phyloP scores from a whole-genome alignment of 2,329 filamentous ascomycete genomes.

The Leptodontidium sp. region DNA sequence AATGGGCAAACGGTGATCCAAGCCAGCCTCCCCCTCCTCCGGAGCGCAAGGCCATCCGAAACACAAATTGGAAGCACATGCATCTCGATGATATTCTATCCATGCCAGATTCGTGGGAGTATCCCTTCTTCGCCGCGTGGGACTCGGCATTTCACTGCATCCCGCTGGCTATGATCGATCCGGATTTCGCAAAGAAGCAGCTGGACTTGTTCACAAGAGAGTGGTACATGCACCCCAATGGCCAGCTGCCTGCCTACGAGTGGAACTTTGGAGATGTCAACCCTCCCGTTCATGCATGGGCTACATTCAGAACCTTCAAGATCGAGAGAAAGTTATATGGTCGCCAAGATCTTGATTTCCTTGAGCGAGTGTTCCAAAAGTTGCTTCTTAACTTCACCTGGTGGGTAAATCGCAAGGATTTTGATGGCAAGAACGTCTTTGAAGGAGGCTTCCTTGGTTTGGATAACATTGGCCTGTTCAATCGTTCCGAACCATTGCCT shows the following conservation, averaged over 20 bases:
- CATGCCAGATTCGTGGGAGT: constrained; percentile 99
- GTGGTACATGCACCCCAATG: constrained; percentile 99
- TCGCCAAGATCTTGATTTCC: constrained; percentile 90
- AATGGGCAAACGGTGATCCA: constrained; percentile 96
- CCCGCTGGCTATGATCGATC: constrained; percentile 94
- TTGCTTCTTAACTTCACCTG: constrained; percentile 96
- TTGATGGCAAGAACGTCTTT: constrained; percentile 95
- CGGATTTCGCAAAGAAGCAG: constrained; percentile 98
- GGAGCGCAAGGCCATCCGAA: constrained; percentile 81
- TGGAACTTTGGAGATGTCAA: constrained; percentile 99
- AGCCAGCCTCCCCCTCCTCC: constrained; percentile 85
- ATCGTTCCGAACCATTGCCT: constrained; percentile 91
- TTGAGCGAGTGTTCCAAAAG: constrained; percentile 97
- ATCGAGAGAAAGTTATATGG: constrained; percentile 98
- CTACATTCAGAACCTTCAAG: constrained; percentile 95
- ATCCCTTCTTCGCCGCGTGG: constrained; percentile 98
- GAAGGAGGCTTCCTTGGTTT: constrained; percentile 95
- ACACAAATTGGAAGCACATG: constrained; percentile 92
- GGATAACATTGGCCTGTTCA: constrained; percentile 98
- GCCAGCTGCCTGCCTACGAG: constrained; percentile 89
- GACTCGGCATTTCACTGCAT: constrained; percentile 98
- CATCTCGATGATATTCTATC: constrained; percentile 94
- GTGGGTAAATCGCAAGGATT: constrained; percentile 98
- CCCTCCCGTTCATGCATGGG: constrained; percentile 95
- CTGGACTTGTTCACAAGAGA: constrained; percentile 94